These are phyloP conservation scores for Cucurbita ficifolia DNA, from an alignment of 306 rosid species.

Conservation along the genomic window DNA sequence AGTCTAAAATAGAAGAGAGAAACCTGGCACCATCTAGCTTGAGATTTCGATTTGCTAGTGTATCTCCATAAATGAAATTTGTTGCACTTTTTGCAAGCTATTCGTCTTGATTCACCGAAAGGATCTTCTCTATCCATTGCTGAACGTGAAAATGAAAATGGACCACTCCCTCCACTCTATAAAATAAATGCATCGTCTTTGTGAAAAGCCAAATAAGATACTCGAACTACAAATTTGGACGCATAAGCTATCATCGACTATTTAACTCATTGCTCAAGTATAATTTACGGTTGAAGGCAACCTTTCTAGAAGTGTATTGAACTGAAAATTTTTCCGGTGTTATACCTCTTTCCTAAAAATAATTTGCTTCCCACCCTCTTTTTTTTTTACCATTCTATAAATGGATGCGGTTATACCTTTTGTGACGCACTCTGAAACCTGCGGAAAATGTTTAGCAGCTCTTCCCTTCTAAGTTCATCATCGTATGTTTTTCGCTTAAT, in stretches of 20 bases:
- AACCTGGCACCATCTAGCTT: constrained; percentile 99
- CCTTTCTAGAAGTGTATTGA: background rate
- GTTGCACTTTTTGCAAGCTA: constrained; percentile 81
- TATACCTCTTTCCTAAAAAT: no score
- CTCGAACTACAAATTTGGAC: background rate
- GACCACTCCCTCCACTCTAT: constrained; percentile 65
- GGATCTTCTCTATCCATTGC: constrained; percentile 65
- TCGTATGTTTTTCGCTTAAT: constrained; percentile 81
- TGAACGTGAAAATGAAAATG: constrained; percentile 48
- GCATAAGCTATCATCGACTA: background rate
- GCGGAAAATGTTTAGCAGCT: constrained; percentile 57
- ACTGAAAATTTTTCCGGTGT: background rate
- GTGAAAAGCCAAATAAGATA: constrained; percentile 11
- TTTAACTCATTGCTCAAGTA: background rate
- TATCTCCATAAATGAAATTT: constrained; percentile 70
- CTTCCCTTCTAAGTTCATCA: constrained; percentile 88
- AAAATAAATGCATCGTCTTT: constrained; percentile 22
- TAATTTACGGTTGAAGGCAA: background rate
- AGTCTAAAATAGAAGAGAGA: constrained; percentile 9
- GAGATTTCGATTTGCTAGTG: constrained; percentile 68
- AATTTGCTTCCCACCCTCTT: no score
- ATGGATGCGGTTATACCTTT: constrained; percentile 29
- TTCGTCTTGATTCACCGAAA: constrained; percentile 59
- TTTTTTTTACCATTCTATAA: background rate
- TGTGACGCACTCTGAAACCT: constrained; percentile 51